phyloP scores from a whole-genome alignment of 2,329 filamentous ascomycete genomes.

The Aureobasidium pullulans region DNA sequence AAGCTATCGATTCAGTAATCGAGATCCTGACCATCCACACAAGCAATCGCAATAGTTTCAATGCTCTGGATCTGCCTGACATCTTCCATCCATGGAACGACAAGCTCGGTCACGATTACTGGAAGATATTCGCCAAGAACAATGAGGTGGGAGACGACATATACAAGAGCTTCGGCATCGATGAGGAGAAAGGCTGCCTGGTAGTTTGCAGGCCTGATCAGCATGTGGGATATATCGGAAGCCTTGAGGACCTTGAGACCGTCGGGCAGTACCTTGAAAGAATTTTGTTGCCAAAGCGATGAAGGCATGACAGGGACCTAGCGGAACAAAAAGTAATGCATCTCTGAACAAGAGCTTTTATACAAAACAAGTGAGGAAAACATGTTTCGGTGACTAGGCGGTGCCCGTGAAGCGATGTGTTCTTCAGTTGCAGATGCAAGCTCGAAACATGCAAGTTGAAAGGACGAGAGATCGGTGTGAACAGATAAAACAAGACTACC shows the following conservation, averaged over 20 bases:
- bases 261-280: not conserved
- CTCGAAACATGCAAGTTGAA: too few relatives aligned
- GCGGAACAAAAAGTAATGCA: too few relatives aligned
- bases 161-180: not conserved
- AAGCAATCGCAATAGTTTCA: not conserved
- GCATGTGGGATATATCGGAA: not conserved
- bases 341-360: too few relatives aligned
- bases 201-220: not conserved
- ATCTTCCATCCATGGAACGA: not conserved
- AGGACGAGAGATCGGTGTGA: too few relatives aligned
- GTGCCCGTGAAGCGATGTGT: too few relatives aligned
- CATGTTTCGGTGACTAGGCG: too few relatives aligned
- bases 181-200: not conserved
- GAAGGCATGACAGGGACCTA: not conserved
- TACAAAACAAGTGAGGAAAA: too few relatives aligned
- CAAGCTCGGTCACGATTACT: not conserved
- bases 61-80: not conserved
- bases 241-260: not conserved
- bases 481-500: too few relatives aligned
- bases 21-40: not conserved
- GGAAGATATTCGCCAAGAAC: not conserved
- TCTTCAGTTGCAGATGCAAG: too few relatives aligned
- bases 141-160: not conserved
- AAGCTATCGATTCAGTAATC: not conserved
- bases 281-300: not conserved